Base-by-base conservation (phyloP, 495 filamentous ascomycete species). In the Annulohypoxylon moriforme region DNA sequence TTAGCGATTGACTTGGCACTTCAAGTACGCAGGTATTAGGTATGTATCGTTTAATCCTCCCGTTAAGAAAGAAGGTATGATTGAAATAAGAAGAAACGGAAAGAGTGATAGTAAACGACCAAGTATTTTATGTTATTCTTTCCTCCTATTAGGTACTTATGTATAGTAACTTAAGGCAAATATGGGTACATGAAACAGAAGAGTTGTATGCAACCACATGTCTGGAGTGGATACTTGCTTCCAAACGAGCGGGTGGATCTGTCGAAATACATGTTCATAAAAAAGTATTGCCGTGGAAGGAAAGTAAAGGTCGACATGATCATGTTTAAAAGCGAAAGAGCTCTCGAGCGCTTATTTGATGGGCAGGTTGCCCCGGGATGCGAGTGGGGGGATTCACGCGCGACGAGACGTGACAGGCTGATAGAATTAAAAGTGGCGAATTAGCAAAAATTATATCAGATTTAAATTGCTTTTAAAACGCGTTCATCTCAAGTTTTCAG, bases 181-280 rank as follows among this genome's bases (percentile, higher is more conserved):
- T 65, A 58, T 65, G 62, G 62, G 62, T 57, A n/a, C 62, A 47
- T 20, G 24, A 61, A 24, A 61, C 29, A 13, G 8, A 57, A 57
- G 33, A 40, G 16, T 14, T 24, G 13, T 47, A 47, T 10, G 33
- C 58, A 61, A 49, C 36, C 34, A 33, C 55, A 59, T 42, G 56
- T 49, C 42, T 24, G n/a, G 5, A 24, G 42, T 61, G 58, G 58
- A 36, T 49, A 47, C 25, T 53, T 33, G 4, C 16, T 25, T 40
- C 33, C 55, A 58, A 58, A 40, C 53, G 20, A 29, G 38, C 53
- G 33, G 4, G 25, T 20, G 10, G 6, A 14, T 24, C 10, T 33
- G 33, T 40, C 20, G 9, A 10, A 40, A 58, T 38, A 58, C 20
- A 58, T 25, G 27, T n/a, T 11, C 31, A 13, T 40, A 16, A 9